Evolutionary conservation across 805 yeast species (phyloP).

Genomic region (Yamadazyma endophytica): DNA sequence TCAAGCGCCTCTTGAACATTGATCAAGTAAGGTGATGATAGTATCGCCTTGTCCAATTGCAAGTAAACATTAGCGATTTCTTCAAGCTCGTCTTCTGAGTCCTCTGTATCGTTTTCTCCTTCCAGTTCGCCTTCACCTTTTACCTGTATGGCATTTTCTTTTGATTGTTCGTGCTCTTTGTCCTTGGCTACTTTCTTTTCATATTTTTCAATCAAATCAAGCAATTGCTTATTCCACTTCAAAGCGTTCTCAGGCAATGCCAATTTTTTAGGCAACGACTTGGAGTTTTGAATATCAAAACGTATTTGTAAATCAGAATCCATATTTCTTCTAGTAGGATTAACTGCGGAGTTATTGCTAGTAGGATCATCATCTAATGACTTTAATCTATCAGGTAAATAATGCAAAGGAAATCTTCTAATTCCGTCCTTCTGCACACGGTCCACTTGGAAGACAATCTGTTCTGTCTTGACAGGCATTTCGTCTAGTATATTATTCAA

Average conservation of each 20-base stretch:
- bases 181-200: not conserved
- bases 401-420: conserved; percentile 27
- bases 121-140: not conserved
- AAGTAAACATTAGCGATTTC: conserved; percentile 6
- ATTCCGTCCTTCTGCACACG: conserved; percentile 3
- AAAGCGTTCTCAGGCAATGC: conserved; percentile 22
- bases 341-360: too few relatives aligned
- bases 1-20: conserved; percentile 51
- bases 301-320: conserved; percentile 25
- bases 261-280: conserved; percentile 19
- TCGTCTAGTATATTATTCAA: conserved; percentile 8
- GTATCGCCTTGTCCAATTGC: conserved; percentile 9
- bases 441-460: too few relatives aligned
- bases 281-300: conserved; percentile 29
- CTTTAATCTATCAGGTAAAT: conserved; percentile 22
- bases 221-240: conserved; percentile 15
- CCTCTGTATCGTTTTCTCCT: not conserved
- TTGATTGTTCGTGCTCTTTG: not conserved
- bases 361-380: conserved; percentile 5
- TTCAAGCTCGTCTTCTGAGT: not conserved
- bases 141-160: not conserved
- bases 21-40: conserved; percentile 9
- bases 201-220: conserved; percentile 6
- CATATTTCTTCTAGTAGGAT: conserved; percentile 23
- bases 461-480: too few relatives aligned